Evolutionary conservation across 2,329 filamentous ascomycete genomes (phyloP).

Genomic region (Cryphonectria carpinicola): DNA sequence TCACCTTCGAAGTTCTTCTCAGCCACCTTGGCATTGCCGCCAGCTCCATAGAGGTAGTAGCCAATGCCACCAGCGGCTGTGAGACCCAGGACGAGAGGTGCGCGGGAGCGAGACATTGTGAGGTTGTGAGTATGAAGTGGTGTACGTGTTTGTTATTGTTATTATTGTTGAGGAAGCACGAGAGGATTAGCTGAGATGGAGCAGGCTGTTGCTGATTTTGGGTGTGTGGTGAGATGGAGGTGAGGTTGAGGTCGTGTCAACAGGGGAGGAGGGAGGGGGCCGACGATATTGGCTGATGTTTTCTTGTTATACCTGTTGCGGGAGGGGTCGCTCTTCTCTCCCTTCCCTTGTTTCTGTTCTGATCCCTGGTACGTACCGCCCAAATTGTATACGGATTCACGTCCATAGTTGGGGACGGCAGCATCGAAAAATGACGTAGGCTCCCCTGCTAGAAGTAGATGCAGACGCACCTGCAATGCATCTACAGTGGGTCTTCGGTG

Average conservation of each 20-base stretch:
- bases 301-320: conserved; percentile 3
- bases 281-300: conserved; percentile 7
- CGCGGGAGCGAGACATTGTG: conserved; percentile 52
- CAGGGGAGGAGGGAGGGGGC: not conserved
- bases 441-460: not conserved
- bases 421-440: conserved; percentile 3
- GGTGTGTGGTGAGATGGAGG: not conserved
- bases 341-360: conserved; percentile 1
- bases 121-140: conserved; percentile 5
- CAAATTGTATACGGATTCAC: not conserved
- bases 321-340: not conserved
- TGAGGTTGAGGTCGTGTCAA: conserved; percentile 2
- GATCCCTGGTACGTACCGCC: not conserved
- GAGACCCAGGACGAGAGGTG: conserved; percentile 59
- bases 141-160: not conserved
- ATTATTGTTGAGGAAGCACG: not conserved
- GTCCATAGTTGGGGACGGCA: not conserved
- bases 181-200: not conserved
- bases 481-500: not conserved
- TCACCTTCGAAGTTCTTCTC: conserved; percentile 84
- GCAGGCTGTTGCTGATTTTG: not conserved
- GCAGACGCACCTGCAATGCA: conserved; percentile 1
- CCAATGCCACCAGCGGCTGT: conserved; percentile 70
- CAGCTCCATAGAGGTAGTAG: conserved; percentile 91
- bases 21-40: conserved; percentile 80